Base-by-base conservation (phyloP, 1,139 yeast species). In the Pneumocystis carinii region DNA sequence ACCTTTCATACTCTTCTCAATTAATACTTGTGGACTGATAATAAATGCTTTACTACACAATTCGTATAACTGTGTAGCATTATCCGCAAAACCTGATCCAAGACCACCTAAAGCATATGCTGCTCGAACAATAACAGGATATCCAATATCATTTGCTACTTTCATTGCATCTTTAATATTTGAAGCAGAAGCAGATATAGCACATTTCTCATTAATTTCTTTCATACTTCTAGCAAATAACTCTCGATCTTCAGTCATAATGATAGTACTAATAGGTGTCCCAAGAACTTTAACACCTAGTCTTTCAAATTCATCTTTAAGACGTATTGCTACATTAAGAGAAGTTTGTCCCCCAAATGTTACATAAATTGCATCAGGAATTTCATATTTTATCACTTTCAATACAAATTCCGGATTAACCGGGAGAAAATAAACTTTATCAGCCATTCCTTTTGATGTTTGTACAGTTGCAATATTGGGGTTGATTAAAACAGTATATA, bases 311-410 rank as follows among this genome's bases (percentile, higher is more conserved):
- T 90, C 97, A 73, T 92, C 97, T 78, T 92, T 90, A 78, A 92
- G 83, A 70, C 85, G 83, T 69, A 92, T 90, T 82, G 98, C 98
- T 66, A 92, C 98, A 71, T 86, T 86, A 71, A 92, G 81, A 62
- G 97, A 98, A 61, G 98, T 92, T 79, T 92, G 98, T 72, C 98
- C 98, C 79, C 98, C 98, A 72, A 92, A 92, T 36, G 98, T 92
- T 75, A 89, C 87, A 77, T 89, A 92, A 70, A 92, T 90, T 70
- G 97, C 96, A 74, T 92, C 98, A 53, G 98, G 98, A 69, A 90
- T 85, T 78, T 92, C 98, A 74, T 87, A 87, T 73, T 88, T 80
- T 72, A 92, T 92, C 71, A 92, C 96, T 75, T 92, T 90, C 73
- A 97, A 83, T 64, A 92, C 97, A 72, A 90, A 92, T 67, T 92